Base-by-base conservation (phyloP, 1,284 basidiomycete genomes). In the Sphagnurus paluster region DNA sequence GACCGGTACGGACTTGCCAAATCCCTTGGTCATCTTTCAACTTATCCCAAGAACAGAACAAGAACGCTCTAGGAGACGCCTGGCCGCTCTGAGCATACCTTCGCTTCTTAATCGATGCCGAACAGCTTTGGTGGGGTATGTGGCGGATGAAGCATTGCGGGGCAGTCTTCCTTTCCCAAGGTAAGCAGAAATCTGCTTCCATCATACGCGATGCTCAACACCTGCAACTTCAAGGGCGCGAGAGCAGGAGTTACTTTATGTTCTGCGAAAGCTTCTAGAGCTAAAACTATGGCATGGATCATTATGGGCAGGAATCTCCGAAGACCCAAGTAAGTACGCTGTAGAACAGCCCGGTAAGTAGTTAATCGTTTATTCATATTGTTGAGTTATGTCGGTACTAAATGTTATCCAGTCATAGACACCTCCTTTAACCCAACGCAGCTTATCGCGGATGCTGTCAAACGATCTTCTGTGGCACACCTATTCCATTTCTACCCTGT, bases 181-280 rank as follows among this genome's bases (percentile, higher is more conserved):
- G n/a, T n/a, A n/a, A n/a, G n/a, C n/a, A n/a, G n/a, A n/a, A n/a
- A n/a, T n/a, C n/a, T n/a, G n/a, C n/a, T n/a, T n/a, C n/a, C n/a
- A n/a, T n/a, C n/a, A n/a, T 5, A 21, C 37, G 39, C 2, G 16
- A 29, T 29, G n/a, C n/a, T n/a, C n/a, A n/a, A n/a, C n/a, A n/a
- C n/a, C n/a, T n/a, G n/a, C n/a, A 20, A 19, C 20, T 26, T 20
- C 13, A 49, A 93, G 93, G 48, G 78, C 84, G 0, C 80, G 92
- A 25, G 91, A 97, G 63, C 93, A 98, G 55, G 95, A 98, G 60
- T 64, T 98, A 11, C 66, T 93, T 1, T 96, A 92, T 58, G 79
- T 95, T 6, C 70, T 98, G 9, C 79, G 80, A 35, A 88, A 90
- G 53, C 66, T 96, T n/a, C 70, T 83, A 2, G 75, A 78, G 25